Percentiles rank a stretch among this genome's conserved stretches.
Conservation (phyloP, 192 early-diverging fungal species). For the Phycomyces nitens region DNA sequence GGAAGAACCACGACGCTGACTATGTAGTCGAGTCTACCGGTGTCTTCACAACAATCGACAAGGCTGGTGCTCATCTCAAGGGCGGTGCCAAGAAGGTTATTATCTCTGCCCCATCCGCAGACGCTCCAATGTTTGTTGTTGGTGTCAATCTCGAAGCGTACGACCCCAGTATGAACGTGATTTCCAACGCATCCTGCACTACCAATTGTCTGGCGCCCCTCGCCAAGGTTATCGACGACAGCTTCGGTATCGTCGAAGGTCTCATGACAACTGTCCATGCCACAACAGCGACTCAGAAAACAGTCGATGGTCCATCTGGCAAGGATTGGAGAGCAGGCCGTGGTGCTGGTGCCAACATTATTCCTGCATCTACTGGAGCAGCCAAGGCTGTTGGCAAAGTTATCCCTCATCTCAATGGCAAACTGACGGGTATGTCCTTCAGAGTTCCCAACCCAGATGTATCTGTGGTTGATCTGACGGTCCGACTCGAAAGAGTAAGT, state of each 20-base stretch:
- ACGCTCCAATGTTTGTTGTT: slow-evolving; percentile 96
- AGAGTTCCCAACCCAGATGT: slow-evolving; percentile 92
- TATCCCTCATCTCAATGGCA: slow-evolving; percentile 87
- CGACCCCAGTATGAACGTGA: slow-evolving; percentile 72
- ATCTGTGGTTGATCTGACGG: slow-evolving; percentile 95
- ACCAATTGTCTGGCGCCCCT: slow-evolving; percentile 98
- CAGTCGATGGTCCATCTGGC: slow-evolving; percentile 92
- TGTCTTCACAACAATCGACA: slow-evolving; percentile 90
- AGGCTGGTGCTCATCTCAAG: slow-evolving; percentile 77
- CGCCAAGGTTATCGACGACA: slow-evolving; percentile 92
- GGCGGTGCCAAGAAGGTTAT: slow-evolving; percentile 97
- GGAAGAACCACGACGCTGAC: slow-evolving; percentile 73
- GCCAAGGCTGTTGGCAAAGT: slow-evolving; percentile 98
- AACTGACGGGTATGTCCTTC: slow-evolving; percentile 97
- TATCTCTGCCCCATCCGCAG: slow-evolving; percentile 91
- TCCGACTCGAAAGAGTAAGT: slow-evolving; percentile 74
- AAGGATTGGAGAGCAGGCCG: slow-evolving; percentile 96
- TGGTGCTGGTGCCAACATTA: slow-evolving; percentile 89
- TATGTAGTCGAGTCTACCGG: slow-evolving; percentile 98
- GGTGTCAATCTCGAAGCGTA: slow-evolving; percentile 95
- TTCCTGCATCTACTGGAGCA: slow-evolving; percentile 94
- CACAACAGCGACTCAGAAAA: slow-evolving; percentile 97
- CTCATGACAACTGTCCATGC: slow-evolving; percentile 98
- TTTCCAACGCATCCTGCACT: slow-evolving; percentile 98
- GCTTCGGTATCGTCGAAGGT: slow-evolving; percentile 92